Evolutionary conservation across 2,329 filamentous ascomycete species (phyloP).

Genomic region (Trichoderma hamatum): DNA sequence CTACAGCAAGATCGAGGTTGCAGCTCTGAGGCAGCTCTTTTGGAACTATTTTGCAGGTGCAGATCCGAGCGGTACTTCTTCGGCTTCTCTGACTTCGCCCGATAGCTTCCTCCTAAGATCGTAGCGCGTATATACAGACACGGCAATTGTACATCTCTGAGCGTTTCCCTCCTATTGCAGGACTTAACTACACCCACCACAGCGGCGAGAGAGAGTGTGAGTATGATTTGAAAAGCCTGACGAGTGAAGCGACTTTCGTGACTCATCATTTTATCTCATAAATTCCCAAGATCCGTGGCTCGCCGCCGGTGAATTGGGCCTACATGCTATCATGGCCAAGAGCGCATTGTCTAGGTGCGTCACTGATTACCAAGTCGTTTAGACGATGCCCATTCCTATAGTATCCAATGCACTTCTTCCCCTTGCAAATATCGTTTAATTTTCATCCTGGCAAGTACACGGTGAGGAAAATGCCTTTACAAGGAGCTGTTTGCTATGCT

Average conservation of each 20-base stretch:
- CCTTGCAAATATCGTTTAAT: background rate
- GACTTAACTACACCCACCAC: background rate
- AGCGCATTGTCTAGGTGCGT: constrained; percentile 3
- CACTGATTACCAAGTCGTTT: background rate
- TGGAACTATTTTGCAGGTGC: background rate
- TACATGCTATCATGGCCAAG: background rate
- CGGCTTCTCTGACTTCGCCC: background rate
- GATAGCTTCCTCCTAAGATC: background rate
- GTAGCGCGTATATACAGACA: background rate
- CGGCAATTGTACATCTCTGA: background rate
- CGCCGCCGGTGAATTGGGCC: background rate
- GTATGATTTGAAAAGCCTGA: background rate
- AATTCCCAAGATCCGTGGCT: background rate
- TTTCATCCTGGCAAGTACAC: background rate
- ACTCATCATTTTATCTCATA: background rate
- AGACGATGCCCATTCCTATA: background rate
- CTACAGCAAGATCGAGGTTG: background rate
- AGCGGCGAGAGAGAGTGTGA: background rate
- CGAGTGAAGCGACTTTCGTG: background rate
- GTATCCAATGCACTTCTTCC: background rate
- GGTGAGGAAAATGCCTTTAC: background rate
- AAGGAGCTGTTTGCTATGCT: background rate
- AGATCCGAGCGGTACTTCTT: background rate
- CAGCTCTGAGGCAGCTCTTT: no score
- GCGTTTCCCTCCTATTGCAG: background rate